These are phyloP conservation scores for Mycena filopes DNA, from an alignment of 768 basidiomycete species.

Conservation along the genomic window DNA sequence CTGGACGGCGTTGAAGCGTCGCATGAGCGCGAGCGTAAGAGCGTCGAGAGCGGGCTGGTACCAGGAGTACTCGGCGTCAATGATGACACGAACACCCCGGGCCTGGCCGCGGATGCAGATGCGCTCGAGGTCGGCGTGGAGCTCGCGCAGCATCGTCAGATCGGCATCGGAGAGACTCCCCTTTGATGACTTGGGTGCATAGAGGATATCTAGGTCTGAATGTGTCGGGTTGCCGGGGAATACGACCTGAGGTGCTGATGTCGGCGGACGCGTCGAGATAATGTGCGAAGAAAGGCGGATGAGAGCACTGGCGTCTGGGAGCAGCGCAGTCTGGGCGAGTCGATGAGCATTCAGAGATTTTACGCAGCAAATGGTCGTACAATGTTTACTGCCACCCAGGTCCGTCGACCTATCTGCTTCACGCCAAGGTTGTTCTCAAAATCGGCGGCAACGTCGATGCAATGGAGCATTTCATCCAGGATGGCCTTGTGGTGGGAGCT, in stretches of 20 bases:
- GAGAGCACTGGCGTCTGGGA: slow-evolving; percentile 71
- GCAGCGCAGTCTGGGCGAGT: slow-evolving; percentile 66
- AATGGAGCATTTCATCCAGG: slow-evolving; percentile 79
- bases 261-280: slow-evolving; percentile 51
- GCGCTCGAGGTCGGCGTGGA: slow-evolving; percentile 68
- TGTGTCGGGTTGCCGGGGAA: slow-evolving; percentile 77
- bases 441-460: slow-evolving; percentile 82
- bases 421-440: slow-evolving; percentile 69
- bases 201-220: slow-evolving; percentile 68
- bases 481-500: slow-evolving; percentile 67
- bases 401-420: slow-evolving; percentile 57
- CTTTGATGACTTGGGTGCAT: slow-evolving; percentile 30
- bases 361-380: slow-evolving; percentile 52
- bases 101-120: slow-evolving; percentile 75
- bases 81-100: slow-evolving; percentile 72
- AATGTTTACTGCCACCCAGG: slow-evolving; percentile 90
- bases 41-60: slow-evolving; percentile 89
- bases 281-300: slow-evolving; percentile 71
- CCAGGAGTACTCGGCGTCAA: slow-evolving; percentile 91
- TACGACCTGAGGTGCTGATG: slow-evolving; percentile 44
- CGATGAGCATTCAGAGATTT: background rate
- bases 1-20: slow-evolving; percentile 72
- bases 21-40: slow-evolving; percentile 77
- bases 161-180: slow-evolving; percentile 62
- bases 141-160: slow-evolving; percentile 64